Evolutionary conservation across 1,284 basidiomycete species (phyloP), one percentile per base, ranked within the genome.

Genomic region (Trametes hirsuta): DNA sequence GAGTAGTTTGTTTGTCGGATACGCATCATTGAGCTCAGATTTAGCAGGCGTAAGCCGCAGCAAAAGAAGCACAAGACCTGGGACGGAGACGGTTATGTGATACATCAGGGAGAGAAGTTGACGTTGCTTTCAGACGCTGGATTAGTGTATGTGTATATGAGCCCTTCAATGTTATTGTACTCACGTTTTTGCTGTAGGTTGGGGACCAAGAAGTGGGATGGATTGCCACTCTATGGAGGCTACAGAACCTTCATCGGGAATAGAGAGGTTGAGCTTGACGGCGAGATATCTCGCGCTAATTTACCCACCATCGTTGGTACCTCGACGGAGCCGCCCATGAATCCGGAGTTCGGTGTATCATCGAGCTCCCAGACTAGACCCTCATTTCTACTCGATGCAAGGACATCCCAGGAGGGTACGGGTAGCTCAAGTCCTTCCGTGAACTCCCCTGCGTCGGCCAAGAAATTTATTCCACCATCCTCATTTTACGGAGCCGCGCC

Each of bases 21-120:
- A 46, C 14, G n/a, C 30, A 42, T n/a, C 49, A 14, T 21, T 5
- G 11, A 6, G 10, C 25, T 25, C 48, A 2, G 44, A 4, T 10
- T 4, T 46, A 34, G 47, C 57, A 92, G 90, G 91, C 82, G 94
- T 24, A 91, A 89, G 68, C 87, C 85, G 6, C 89, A 92, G 69
- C 78, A 78, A 22, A 88, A 84, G 73, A 96, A 95, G 76, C 85
- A 95, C 71, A 94, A 94, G 73, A 94, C 88, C 1, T 96, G 94
- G 94, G 93, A 95, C 66, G 91, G 90, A 3, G 88, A 90, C 66
- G 88, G 82, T 4, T 90, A 80, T 68, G 75, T 92, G 14, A 81
- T 83, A 24, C 75, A 79, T 40, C 71, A 74, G 41, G 80, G 76
- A 6, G 79, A 79, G 9, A 84, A 81, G 60, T 69, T 89, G 15